Evolutionary conservation across 2,329 filamentous ascomycete genomes (phyloP).

Genomic region (Dothideomycetes sp.): DNA sequence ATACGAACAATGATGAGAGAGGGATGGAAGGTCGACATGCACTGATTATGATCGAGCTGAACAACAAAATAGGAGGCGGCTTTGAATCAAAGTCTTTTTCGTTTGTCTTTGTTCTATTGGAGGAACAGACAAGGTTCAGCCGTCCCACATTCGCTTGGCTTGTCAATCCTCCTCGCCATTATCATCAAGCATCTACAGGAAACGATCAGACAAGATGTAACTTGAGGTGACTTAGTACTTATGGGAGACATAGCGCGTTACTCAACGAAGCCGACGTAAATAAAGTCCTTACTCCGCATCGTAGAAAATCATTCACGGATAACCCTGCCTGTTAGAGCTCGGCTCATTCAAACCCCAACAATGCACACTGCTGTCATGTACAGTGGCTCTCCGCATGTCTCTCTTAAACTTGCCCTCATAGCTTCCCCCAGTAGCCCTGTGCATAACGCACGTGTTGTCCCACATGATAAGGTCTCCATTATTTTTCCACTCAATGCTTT

Average conservation of each 20-base stretch:
- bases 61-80: background rate
- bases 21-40: conserved; percentile 8
- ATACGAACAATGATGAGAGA: conserved; percentile 10
- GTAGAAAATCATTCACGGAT: too few species aligned
- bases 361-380: conserved; percentile 35
- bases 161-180: too few species aligned
- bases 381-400: conserved; percentile 47
- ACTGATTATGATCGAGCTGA: too few species aligned
- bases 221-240: too few species aligned
- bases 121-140: too few species aligned
- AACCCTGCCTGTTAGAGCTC: conserved; percentile 12
- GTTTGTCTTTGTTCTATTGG: background rate
- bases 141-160: too few species aligned
- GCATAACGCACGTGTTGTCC: conserved; percentile 49
- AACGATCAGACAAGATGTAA: too few species aligned
- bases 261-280: too few species aligned
- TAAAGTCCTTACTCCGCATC: too few species aligned
- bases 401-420: conserved; percentile 39
- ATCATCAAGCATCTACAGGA: too few species aligned
- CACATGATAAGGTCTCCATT: conserved; percentile 44
- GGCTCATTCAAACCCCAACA: conserved; percentile 34
- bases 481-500: conserved; percentile 38
- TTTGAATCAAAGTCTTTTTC: background rate
- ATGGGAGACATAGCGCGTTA: too few species aligned
- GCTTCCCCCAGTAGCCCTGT: conserved; percentile 38